These are phyloP conservation scores for Neurospora sp. DNA, from an alignment of 495 filamentous ascomycete genomes.

Conservation along the genomic window DNA sequence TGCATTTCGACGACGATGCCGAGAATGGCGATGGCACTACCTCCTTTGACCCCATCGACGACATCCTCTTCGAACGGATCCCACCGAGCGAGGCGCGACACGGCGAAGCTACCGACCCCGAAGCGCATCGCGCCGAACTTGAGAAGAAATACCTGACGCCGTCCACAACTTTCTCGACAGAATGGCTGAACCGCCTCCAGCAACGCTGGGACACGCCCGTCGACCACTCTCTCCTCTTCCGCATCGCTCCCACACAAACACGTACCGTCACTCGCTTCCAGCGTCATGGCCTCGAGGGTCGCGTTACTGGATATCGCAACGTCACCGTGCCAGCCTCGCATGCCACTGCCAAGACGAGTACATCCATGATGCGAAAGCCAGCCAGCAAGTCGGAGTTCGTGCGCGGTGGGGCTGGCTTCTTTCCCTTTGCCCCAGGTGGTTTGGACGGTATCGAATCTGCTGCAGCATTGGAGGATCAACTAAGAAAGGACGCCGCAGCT, in stretches of 20 bases:
- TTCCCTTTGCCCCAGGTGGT: slow-evolving; percentile 90
- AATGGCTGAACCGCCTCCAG: slow-evolving; percentile 84
- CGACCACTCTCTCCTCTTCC: slow-evolving; percentile 70
- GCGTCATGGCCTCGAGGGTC: slow-evolving; percentile 84
- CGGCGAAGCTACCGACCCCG: slow-evolving; percentile 43
- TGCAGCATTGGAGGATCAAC: slow-evolving; percentile 62
- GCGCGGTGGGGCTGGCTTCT: slow-evolving; percentile 88
- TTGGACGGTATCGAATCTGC: slow-evolving; percentile 78
- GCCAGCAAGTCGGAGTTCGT: slow-evolving; percentile 87
- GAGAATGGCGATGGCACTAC: background rate
- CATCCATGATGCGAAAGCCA: slow-evolving; percentile 78
- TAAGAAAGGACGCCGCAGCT: slow-evolving; percentile 16
- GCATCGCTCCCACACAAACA: slow-evolving; percentile 81
- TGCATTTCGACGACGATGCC: slow-evolving; percentile 23
- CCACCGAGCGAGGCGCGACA: background rate
- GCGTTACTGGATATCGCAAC: slow-evolving; percentile 89
- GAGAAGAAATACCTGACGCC: slow-evolving; percentile 73
- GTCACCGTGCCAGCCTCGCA: slow-evolving; percentile 85
- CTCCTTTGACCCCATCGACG: slow-evolving; percentile 40
- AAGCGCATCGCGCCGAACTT: slow-evolving; percentile 54
- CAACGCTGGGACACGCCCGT: slow-evolving; percentile 78
- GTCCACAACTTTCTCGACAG: slow-evolving; percentile 59
- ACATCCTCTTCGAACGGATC: slow-evolving; percentile 33
- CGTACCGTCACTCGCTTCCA: slow-evolving; percentile 87
- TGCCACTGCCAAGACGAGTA: slow-evolving; percentile 93